Evolutionary conservation across 768 basidiomycete species (phyloP), one percentile per base, ranked within the genome.

Genomic region (Suillus bovinus): DNA sequence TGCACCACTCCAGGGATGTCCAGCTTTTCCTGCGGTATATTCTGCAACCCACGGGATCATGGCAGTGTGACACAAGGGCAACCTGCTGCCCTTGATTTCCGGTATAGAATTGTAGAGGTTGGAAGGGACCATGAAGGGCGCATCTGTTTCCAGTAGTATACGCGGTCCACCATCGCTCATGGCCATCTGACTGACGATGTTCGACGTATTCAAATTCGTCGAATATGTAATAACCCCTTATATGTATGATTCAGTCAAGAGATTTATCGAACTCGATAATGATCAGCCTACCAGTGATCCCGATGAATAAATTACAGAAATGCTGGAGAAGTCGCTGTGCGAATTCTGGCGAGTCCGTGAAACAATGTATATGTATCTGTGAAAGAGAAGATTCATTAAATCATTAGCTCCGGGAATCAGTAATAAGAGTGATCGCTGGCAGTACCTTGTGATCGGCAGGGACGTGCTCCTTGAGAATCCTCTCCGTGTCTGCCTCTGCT

Each of bases 21-120:
- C 80, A 0, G 65, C 61, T 1, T 83, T 71, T 1, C 75, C 74
- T 4, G 89, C 86, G 0, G 91, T 84, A 68, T 88, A 93, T 66
- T 86, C 84, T 0, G 92, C 91, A 0, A 89, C 89, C 91, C 91
- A 94, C 0, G 93, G 92, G 1, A 94, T 83, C 89, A 94, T 93
- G 0, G 85, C 90, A 0, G 85, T 85, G 68, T 93, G 91, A 60
- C 82, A 90, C 9, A 94, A 70, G 0, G 93, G 89, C 0, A 94
- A 72, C 65, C 82, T 83, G 38, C 55, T 39, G 3, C 87, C 86
- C 66, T 85, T 86, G 60, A 80, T 60, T 7, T 65, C 66, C 1
- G 83, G 79, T 0, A 91, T 73, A 0, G 86, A 78, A 3, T 75
- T 71, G 68, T 91, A 92, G 20, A 94, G 71, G 62, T 90, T 94